Evolutionary conservation across 441 rosid genomes (phyloP).

Genomic region (Brassica hybrid): DNA sequence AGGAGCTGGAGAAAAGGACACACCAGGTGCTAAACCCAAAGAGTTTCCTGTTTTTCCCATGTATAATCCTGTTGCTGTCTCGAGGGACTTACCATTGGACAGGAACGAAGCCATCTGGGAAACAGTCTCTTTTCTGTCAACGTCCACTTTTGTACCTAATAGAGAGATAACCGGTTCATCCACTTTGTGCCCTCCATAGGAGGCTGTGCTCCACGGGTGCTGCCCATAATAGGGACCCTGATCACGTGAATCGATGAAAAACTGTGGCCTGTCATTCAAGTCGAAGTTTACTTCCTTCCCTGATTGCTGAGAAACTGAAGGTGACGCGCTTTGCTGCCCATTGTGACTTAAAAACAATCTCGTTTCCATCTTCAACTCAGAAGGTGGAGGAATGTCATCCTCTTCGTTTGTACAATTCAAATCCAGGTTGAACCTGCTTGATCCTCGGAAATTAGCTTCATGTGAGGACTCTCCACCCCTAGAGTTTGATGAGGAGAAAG

Average conservation of each 20-base stretch:
- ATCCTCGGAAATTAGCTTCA: conserved; percentile 65
- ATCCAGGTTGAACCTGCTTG: conserved; percentile 77
- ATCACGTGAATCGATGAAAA: conserved; percentile 57
- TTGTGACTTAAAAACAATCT: conserved; percentile 54
- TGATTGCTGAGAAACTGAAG: conserved; percentile 73
- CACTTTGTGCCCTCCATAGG: conserved; percentile 55
- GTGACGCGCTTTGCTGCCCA: conserved; percentile 73
- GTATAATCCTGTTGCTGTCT: conserved; percentile 55
- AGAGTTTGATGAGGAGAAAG: conserved; percentile 55
- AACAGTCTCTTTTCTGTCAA: conserved; percentile 54
- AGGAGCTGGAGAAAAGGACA: conserved; percentile 67
- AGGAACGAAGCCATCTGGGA: conserved; percentile 55
- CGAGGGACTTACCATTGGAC: conserved; percentile 68
- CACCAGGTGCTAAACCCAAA: conserved; percentile 61
- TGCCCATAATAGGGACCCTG: conserved; percentile 49
- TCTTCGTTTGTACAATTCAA: conserved; percentile 79
- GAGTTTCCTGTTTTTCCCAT: conserved; percentile 60
- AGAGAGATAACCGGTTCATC: conserved; percentile 74
- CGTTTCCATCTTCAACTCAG: conserved; percentile 60
- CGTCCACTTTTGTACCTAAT: conserved; percentile 78
- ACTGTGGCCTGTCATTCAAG: conserved; percentile 83
- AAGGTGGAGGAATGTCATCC: conserved; percentile 56
- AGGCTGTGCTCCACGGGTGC: conserved; percentile 44
- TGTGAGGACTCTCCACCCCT: conserved; percentile 68
- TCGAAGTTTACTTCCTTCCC: conserved; percentile 71